Base-by-base conservation (phyloP, 805 yeast species). In the Kuraishia borneana region DNA sequence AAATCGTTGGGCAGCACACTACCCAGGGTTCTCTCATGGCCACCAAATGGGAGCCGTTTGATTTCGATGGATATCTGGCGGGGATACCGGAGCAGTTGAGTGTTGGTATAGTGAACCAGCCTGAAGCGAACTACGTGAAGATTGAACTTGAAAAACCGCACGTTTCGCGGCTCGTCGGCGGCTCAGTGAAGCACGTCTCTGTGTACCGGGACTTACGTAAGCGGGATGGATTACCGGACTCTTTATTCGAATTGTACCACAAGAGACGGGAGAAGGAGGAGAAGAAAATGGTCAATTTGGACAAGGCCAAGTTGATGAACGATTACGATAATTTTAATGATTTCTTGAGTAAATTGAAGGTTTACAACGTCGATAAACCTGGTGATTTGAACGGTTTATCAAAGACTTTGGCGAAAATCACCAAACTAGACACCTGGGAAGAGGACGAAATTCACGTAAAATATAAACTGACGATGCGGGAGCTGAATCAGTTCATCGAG, bases 201-300 rank as follows among this genome's bases (percentile, higher is more conserved):
- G 14, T 26, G 13, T 18, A 26, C 17, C 13, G 17, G 18, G 14
- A 26, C 29, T 14, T 17, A n/a, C 29, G n/a, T n/a, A 26, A 13
- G 7, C 25, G 33, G 7, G 78, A 71, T 43, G 72, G 75, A 4
- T 54, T 82, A 32, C 44, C 52, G 1, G 80, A 74, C 47, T 42
- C 48, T 1, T 14, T 58, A 10, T 76, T 59, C 47, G 45, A 51
- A 21, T 40, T 57, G 10, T 70, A 65, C 44, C 88, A 81, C 53
- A 63, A 64, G 28, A 62, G 69, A 26, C 71, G 79, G 74, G 71
- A 68, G 41, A 70, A 70, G 36, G 77, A 76, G 34, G 94, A 83
- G 51, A 67, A 66, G 38, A 63, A 71, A 31, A 74, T 78, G 70
- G 56, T 63, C 20, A 61, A 60, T 23, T 57, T 67, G 2, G 88